Percentiles rank a stretch among this genome's conserved stretches.
Evolutionary conservation across 2,329 filamentous ascomycete species (phyloP).

Genomic region (Colletotrichum chlorophyti): DNA sequence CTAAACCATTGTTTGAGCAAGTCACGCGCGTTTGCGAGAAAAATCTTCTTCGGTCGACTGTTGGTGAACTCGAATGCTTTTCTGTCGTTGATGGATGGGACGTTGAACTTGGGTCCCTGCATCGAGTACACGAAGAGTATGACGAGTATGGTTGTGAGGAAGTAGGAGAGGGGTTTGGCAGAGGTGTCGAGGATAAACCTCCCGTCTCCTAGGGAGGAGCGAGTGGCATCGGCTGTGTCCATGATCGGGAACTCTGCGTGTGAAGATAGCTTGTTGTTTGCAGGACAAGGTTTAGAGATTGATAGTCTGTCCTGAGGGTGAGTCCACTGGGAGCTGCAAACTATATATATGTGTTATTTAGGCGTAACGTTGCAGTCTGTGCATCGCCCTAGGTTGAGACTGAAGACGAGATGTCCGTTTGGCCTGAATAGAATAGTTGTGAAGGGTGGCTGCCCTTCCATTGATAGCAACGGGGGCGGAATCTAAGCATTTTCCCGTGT

Average conservation of each 20-base stretch:
- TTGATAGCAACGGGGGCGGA: too few species aligned
- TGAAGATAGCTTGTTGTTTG: not conserved
- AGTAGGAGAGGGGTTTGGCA: constrained; percentile 8
- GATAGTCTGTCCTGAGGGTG: too few species aligned
- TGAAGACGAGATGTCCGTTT: too few species aligned
- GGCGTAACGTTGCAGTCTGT: too few species aligned
- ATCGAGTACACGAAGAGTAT: constrained; percentile 8
- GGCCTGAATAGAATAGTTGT: too few species aligned
- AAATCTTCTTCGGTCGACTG: constrained; percentile 3
- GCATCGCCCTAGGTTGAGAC: too few species aligned
- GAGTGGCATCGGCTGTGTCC: not conserved
- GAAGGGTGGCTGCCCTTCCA: too few species aligned
- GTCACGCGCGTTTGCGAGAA: not conserved
- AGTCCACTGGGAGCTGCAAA: too few species aligned
- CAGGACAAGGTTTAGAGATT: too few species aligned
- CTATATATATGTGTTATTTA: too few species aligned
- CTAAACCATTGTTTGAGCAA: constrained; percentile 10
- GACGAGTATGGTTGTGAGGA: constrained; percentile 7
- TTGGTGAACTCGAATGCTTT: constrained; percentile 3
- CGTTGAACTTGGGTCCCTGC: constrained; percentile 10
- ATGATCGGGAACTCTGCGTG: not conserved
- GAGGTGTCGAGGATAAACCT: not conserved
- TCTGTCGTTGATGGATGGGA: constrained; percentile 5
- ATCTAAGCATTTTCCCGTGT: not conserved
- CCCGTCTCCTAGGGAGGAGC: not conserved